Evolutionary conservation across 176 grass and related monocot genomes (phyloP).

Genomic region (Triticum dicoccoides): DNA sequence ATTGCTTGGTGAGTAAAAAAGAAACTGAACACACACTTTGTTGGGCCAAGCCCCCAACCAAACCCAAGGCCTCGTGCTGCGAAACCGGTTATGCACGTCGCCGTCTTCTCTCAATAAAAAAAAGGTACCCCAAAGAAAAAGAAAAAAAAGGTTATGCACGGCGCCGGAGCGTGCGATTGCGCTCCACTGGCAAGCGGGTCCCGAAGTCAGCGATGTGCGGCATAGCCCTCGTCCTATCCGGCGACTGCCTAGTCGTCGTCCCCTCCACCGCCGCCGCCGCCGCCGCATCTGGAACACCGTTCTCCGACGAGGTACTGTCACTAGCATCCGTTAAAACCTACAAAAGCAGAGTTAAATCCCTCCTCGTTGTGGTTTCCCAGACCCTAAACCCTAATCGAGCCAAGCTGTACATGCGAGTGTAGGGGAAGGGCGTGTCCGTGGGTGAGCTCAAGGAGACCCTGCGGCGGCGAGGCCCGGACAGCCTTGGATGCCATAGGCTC

Average conservation of each 20-base stretch:
- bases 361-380: not conserved
- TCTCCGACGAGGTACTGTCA: constrained; percentile 23
- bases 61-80: too few species aligned
- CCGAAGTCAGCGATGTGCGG: constrained; percentile 61
- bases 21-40: too few species aligned
- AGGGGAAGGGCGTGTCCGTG: constrained; percentile 37
- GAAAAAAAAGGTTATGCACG: too few species aligned
- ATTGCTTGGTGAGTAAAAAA: too few species aligned
- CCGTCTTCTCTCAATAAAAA: too few species aligned
- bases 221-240: constrained; percentile 67
- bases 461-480: constrained; percentile 60
- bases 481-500: constrained; percentile 51
- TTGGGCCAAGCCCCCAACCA: too few species aligned
- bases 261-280: constrained; percentile 1
- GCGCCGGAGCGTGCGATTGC: too few species aligned
- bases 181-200: not conserved
- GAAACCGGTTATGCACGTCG: too few species aligned
- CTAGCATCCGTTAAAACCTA: not conserved
- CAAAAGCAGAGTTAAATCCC: not conserved
- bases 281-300: not conserved
- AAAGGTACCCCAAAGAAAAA: too few species aligned
- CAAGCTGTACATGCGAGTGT: not conserved
- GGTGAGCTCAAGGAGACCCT: constrained; percentile 68
- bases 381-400: constrained; percentile 19
- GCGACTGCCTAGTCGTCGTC: constrained; percentile 27